These are phyloP conservation scores for Eutrema heterophyllum DNA, from an alignment of 345 rosid genomes.

Conservation along the genomic window DNA sequence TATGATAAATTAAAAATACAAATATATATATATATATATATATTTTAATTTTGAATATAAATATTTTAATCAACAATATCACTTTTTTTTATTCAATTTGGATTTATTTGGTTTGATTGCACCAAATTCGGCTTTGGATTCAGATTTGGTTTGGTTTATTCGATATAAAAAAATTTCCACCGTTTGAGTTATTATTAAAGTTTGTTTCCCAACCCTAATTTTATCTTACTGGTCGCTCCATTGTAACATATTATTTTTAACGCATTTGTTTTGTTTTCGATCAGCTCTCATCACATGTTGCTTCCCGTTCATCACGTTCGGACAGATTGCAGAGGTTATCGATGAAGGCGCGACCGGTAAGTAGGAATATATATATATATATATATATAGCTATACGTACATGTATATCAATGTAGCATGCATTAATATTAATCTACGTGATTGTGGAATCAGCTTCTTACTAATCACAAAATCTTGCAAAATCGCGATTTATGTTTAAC, in stretches of 20 bases:
- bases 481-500: neutral
- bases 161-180: no score
- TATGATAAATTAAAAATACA: no score
- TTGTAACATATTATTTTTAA: neutral
- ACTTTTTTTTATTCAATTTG: no score
- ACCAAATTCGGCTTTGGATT: neutral
- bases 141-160: neutral
- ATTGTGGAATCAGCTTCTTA: neutral
- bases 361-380: neutral
- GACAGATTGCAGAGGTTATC: constrained; percentile 52
- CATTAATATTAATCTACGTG: neutral
- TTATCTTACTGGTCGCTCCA: neutral
- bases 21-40: no score
- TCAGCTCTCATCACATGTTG: constrained; percentile 52
- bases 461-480: neutral
- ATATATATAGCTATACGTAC: neutral
- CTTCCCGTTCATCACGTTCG: constrained; percentile 47
- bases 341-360: constrained; percentile 49
- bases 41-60: neutral
- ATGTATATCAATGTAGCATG: neutral
- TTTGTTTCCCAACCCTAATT: neutral
- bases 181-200: no score
- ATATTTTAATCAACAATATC: no score
- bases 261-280: neutral
- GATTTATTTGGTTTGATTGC: neutral